Base-by-base conservation (phyloP, 805 yeast genomes). In the Kodamaea laetipori region DNA sequence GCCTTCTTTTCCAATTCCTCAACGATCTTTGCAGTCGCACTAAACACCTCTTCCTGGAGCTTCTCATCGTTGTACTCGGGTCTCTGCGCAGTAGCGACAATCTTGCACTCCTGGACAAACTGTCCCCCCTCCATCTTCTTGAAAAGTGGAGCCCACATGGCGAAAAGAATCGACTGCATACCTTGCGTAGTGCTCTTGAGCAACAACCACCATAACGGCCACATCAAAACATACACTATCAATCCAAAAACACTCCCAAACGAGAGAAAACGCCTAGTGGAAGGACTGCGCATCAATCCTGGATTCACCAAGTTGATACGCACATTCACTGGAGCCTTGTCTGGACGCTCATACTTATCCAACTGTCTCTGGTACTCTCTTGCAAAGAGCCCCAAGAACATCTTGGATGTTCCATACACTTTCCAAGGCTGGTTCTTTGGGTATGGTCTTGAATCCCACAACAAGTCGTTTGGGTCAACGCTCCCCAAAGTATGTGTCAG, bases 221-320 rank as follows among this genome's bases (percentile, higher is more conserved):
- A 86, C 33, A 84, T 44, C 2, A 90, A 6, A 23, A 90, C 47
- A 57, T 92, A 82, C 16, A 72, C 4, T 0, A 88, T 7, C 4
- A 90, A 48, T 2, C 88, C 83, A 51, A 71, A 54, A 2, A 92
- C 53, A 0, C 87, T 71, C 1, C 98, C 97, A 66, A 86, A 76
- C 13, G 94, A 80, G 4, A 89, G 45, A 26, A 83, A 79, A 44
- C 97, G 76, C 52, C 94, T 80, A 30, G 92, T 82, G 18, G 95
- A 80, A 2, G 96, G 87, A 1, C 96, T 81, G 52, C 98, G 76
- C 85, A 88, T 86, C 26, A 90, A 54, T 1, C 99, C 99, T 0
- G 99, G 98, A 57, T 94, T 94, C 4, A 87, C 94, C 43, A 89
- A 57, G 45, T 84, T 77, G 16, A 89, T 76, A 39, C 83, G 76